Evolutionary conservation across 495 filamentous ascomycete species (phyloP), one percentile per base, ranked within the genome.

Genomic region (Penicillium roqueforti): DNA sequence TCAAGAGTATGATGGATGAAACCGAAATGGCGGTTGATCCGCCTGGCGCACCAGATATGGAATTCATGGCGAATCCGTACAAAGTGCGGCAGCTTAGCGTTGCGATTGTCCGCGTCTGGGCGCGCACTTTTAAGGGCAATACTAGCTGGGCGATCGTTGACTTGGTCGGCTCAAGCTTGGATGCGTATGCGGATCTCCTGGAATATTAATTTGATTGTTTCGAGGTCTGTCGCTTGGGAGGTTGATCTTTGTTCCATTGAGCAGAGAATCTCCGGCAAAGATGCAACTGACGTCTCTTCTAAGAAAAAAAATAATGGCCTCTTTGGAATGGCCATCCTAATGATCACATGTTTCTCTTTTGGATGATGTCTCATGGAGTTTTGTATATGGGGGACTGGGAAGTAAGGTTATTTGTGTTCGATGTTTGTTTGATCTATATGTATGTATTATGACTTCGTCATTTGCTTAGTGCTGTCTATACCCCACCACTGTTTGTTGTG

Each of bases 1-100:
- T 90, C 34, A 82, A 84, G 47, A 84, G 81, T 58, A 87, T 90
- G 82, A 77, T 90, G 58, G 83, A 87, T 61, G 87, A 90, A 73
- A 89, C 87, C 8, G 84, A 87, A 55, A 85, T 87, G 65, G 83
- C 85, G 39, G 82, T 85, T 34, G 70, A 73, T 60, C 70, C 70
- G 7, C 66, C 69, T 6, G 74, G 73, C 8, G 67, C 72, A 25
- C 71, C 70, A 13, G 72, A 78, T 31, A 42, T 71, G 41, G 73
- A 76, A 0, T 76, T 78, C 54, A 65, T 78, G 55, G 59, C 72
- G 20, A 74, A 73, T 47, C 73, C 68, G 14, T 74, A 68, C 47
- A 78, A 78, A 53, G 72, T 71, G 32, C 71, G 68, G 10, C 75
- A 76, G 57, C 66, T 78, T 3, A 78, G 76, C 56, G 67, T 80